Evolutionary conservation across 1,284 basidiomycete species (phyloP), one percentile per base, ranked within the genome.

Genomic region (Ustilago trichophora): DNA sequence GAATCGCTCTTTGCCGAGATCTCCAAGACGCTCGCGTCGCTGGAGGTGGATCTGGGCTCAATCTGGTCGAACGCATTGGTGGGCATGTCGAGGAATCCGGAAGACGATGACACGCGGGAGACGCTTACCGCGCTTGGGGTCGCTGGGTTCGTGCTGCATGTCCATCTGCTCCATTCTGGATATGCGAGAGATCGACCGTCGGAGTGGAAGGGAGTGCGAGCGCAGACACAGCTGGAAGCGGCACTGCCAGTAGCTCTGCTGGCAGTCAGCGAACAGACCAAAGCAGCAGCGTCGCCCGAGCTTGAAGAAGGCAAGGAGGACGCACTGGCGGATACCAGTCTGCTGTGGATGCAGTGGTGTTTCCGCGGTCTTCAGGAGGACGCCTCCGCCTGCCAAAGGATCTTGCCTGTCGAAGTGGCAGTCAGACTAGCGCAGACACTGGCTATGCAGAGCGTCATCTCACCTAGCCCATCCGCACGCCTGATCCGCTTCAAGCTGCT

Each of bases 391-490:
- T 51, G 35, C 5, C 38, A 24, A 8, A 21, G 43, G 11, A 19
- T 44, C 21, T 35, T 68, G 37, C 48, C 50, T 11, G 45, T 36
- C 19, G 57, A 62, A 5, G 12, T 66, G 26, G 52, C 62, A 2
- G 37, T 59, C 15, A 44, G 54, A 10, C 38, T 76, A 26, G 52
- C 67, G 7, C 69, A 69, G 49, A 56, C 50, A n/a, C 45, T 76
- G 25, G 71, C 74, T 7, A 57, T 64, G 34, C 74, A 76, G 29
- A 71, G 65, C 26, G 69, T 73, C 22, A 46, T 72, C 29, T 69
- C 66, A 35, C 70, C 74, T 2, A 53, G 52, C 12, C 57, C 72
- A 12, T 11, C 38, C 3, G 56, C 69, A 6, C 24, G 74, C 13
- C 52, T 66, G 36, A 55, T 72, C 8, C 43, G 62, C 6, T 67